phyloP scores from a whole-genome alignment of 2,329 filamentous ascomycete species.

The Xylariaceae sp. region DNA sequence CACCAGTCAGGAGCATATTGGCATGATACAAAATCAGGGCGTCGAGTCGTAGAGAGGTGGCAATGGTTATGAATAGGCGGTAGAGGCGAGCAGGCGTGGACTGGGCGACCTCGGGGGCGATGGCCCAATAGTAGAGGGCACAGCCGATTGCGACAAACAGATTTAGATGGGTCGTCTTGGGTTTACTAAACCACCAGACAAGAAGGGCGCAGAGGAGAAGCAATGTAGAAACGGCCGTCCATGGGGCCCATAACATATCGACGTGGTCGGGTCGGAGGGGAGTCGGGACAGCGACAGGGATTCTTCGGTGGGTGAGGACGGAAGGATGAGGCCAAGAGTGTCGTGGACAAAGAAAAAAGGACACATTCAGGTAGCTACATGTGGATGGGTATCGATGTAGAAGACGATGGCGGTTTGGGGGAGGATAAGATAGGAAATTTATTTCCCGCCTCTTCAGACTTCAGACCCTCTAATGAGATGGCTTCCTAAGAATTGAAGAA shows the following conservation, averaged over 20 bases:
- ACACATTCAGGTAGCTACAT: slow-evolving; percentile 22
- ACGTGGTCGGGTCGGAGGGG: slow-evolving; percentile 40
- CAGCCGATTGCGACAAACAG: slow-evolving; percentile 50
- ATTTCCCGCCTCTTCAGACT: slow-evolving; percentile 17
- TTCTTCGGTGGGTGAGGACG: slow-evolving; percentile 8
- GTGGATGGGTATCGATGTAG: not conserved
- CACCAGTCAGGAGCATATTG: slow-evolving; percentile 62
- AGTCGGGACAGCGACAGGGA: slow-evolving; percentile 6
- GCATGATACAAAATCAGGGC: slow-evolving; percentile 56
- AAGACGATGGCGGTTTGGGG: not conserved
- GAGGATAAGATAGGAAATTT: slow-evolving; percentile 17
- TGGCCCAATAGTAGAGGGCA: slow-evolving; percentile 50
- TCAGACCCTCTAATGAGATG: slow-evolving; percentile 19
- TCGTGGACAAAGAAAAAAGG: slow-evolving; percentile 19
- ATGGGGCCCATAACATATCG: slow-evolving; percentile 60
- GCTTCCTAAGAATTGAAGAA: slow-evolving; percentile 12
- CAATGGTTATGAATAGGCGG: slow-evolving; percentile 42
- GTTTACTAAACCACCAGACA: slow-evolving; percentile 54
- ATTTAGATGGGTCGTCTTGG: slow-evolving; percentile 51
- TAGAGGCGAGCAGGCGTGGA: slow-evolving; percentile 46
- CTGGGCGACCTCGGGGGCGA: slow-evolving; percentile 50
- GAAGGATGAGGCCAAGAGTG: slow-evolving; percentile 1
- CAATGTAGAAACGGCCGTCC: slow-evolving; percentile 53
- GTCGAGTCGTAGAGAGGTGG: slow-evolving; percentile 54
- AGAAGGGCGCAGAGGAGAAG: slow-evolving; percentile 52